Conservation (phyloP, 2,329 filamentous ascomycete genomes). For the Stemphylium beticola region DNA sequence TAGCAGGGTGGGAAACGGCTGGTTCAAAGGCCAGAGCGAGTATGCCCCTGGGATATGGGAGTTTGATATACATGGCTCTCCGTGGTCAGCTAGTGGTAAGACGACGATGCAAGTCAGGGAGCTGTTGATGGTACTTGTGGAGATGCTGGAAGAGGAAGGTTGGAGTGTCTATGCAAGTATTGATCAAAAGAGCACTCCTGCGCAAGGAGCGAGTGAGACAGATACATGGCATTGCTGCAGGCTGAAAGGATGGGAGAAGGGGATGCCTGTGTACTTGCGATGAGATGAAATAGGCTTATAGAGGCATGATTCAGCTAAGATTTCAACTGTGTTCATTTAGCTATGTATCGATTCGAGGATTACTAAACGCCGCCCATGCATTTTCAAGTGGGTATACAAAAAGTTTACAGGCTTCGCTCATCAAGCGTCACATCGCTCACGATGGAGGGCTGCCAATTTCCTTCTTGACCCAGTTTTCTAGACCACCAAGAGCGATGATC, state of each 20-base stretch:
- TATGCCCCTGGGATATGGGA: slow-evolving; percentile 28
- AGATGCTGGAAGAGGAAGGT: slow-evolving; percentile 40
- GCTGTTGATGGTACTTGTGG: slow-evolving; percentile 41
- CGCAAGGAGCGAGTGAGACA: slow-evolving; percentile 24
- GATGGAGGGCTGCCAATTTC: slow-evolving; percentile 59
- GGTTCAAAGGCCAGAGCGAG: slow-evolving; percentile 16
- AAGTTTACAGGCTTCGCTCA: slow-evolving; percentile 3
- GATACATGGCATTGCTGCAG: slow-evolving; percentile 38
- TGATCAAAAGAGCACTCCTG: slow-evolving; percentile 37
- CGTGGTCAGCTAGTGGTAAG: slow-evolving; percentile 40
- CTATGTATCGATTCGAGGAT: slow-evolving; percentile 2
- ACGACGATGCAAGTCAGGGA: slow-evolving; percentile 47
- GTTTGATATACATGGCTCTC: slow-evolving; percentile 46
- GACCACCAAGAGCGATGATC: slow-evolving; percentile 64
- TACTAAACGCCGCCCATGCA: slow-evolving; percentile 12
- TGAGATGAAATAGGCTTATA: not conserved
- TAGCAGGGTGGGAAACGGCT: slow-evolving; percentile 13
- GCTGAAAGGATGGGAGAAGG: slow-evolving; percentile 26
- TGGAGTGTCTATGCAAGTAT: slow-evolving; percentile 52
- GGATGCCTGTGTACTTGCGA: slow-evolving; percentile 27
- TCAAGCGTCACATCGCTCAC: not conserved
- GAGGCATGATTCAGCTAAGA: not conserved
- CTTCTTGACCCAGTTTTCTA: slow-evolving; percentile 83
- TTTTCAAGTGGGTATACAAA: slow-evolving; percentile 13
- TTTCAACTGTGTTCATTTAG: not conserved